Evolutionary conservation across 208 protist genomes (phyloP).

Genomic region (Crithidia mellificae): DNA sequence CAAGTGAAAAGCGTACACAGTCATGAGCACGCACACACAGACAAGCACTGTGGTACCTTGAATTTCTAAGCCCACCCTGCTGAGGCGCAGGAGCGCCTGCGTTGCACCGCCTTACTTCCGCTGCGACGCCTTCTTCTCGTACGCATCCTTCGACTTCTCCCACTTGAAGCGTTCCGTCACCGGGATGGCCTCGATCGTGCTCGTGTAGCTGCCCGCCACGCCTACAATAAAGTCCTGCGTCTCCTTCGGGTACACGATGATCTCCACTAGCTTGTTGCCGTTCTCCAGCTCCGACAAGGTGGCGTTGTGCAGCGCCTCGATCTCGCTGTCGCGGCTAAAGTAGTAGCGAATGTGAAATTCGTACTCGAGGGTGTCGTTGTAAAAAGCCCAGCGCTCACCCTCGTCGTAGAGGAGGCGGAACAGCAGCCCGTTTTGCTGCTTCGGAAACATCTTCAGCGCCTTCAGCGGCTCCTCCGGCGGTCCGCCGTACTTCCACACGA

Average conservation of each 20-base stretch:
- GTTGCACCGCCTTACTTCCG: not conserved
- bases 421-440: conserved; percentile 66
- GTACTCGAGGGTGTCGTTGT: conserved; percentile 78
- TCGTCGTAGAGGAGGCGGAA: conserved; percentile 68
- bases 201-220: conserved; percentile 71
- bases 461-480: conserved; percentile 53
- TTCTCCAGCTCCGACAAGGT: conserved; percentile 63
- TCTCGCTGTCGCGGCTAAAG: conserved; percentile 57
- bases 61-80: not conserved
- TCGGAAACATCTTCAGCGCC: conserved; percentile 70
- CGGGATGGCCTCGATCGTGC: conserved; percentile 65
- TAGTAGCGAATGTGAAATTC: conserved; percentile 75
- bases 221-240: conserved; percentile 73
- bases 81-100: not conserved
- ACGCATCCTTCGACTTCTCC: conserved; percentile 55
- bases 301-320: conserved; percentile 57
- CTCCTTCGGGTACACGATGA: conserved; percentile 76
- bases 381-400: conserved; percentile 70
- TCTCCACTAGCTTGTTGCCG: conserved; percentile 57
- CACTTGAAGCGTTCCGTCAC: conserved; percentile 59
- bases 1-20: too few relatives aligned
- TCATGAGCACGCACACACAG: not conserved
- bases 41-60: not conserved
- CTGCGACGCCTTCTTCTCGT: conserved; percentile 23
- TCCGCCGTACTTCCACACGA: conserved; percentile 70